Evolutionary conservation across 2,329 filamentous ascomycete genomes (phyloP).

Genomic region (Blastomyces percursus): DNA sequence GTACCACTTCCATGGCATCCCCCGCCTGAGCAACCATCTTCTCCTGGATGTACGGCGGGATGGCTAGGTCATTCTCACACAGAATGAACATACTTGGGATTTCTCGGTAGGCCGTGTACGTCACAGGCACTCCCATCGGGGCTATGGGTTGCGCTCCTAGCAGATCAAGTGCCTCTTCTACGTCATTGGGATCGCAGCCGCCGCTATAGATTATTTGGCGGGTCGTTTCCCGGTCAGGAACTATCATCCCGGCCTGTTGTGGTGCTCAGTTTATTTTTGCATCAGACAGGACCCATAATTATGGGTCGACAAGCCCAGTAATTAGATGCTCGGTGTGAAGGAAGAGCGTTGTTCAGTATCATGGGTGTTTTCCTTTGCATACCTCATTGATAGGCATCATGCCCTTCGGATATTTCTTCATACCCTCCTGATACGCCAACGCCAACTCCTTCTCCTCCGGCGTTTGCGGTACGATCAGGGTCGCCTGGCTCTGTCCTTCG

Average conservation of each 20-base stretch:
- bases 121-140: conserved; percentile 19
- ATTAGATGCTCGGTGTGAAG: not conserved
- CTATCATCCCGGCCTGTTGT: not conserved
- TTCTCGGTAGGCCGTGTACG: conserved; percentile 21
- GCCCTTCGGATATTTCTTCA: conserved; percentile 9
- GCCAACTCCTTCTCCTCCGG: conserved; percentile 19
- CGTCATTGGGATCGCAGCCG: conserved; percentile 18
- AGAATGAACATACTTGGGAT: conserved; percentile 24
- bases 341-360: conserved; percentile 4
- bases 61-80: conserved; percentile 20
- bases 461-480: conserved; percentile 17
- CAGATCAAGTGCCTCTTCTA: conserved; percentile 17
- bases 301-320: not conserved
- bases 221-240: not conserved
- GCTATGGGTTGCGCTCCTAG: conserved; percentile 19
- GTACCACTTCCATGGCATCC: conserved; percentile 19
- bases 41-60: conserved; percentile 16
- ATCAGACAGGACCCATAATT: not conserved
- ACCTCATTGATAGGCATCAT: conserved; percentile 16
- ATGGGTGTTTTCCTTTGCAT: conserved; percentile 1
- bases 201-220: conserved; percentile 16
- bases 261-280: not conserved
- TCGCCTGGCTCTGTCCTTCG: conserved; percentile 18
- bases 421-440: conserved; percentile 12
- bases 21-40: conserved; percentile 22